phyloP scores from a whole-genome alignment of 768 basidiomycete species.

The Baorangia bicolor region DNA sequence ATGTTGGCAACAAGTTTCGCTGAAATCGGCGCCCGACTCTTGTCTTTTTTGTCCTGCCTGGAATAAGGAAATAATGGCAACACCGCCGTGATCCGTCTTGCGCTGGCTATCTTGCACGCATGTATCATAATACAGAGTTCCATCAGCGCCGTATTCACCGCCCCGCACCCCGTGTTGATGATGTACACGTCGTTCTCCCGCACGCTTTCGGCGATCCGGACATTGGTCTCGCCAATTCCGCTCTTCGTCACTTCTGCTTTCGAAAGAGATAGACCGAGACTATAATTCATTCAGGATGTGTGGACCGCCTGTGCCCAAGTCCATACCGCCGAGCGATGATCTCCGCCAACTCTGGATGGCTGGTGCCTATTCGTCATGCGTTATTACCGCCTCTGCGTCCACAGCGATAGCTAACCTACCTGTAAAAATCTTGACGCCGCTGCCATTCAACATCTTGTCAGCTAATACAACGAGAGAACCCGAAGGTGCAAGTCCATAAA shows the following conservation, averaged over 20 bases:
- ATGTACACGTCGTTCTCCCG: conserved; percentile 99
- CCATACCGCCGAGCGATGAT: conserved; percentile 86
- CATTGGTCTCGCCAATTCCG: conserved; percentile 87
- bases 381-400: not conserved
- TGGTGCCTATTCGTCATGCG: conserved; percentile 63
- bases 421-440: conserved; percentile 58
- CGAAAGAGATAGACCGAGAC: conserved; percentile 86
- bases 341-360: conserved; percentile 93
- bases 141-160: conserved; percentile 94
- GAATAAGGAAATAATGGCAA: conserved; percentile 97
- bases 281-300: conserved; percentile 38
- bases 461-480: conserved; percentile 11
- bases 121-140: conserved; percentile 99
- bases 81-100: conserved; percentile 97
- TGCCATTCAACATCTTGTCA: conserved; percentile 51
- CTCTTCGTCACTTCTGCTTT: conserved; percentile 86
- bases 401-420: conserved; percentile 37
- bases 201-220: conserved; percentile 91
- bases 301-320: conserved; percentile 9
- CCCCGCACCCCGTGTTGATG: conserved; percentile 86
- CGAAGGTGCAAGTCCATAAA: conserved; percentile 13
- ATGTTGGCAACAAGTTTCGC: conserved; percentile 99
- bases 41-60: conserved; percentile 99
- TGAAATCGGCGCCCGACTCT: conserved; percentile 95
- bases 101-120: conserved; percentile 99